Base-by-base conservation (phyloP, 352 stramenopile genomes). In the Blastocystis hominis region DNA sequence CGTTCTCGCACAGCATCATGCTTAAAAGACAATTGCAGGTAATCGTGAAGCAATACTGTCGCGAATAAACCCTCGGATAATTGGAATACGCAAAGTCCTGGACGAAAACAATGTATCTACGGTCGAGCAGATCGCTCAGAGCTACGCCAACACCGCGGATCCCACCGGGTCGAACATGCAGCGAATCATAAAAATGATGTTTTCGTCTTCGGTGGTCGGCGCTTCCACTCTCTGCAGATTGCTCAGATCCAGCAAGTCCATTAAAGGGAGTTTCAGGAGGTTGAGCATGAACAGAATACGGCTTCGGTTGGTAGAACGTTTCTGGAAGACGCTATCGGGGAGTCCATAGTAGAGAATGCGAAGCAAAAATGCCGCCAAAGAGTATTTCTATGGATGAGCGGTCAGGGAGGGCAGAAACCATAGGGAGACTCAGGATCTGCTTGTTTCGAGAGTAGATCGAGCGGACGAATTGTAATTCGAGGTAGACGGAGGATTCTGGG, bases 61-160 rank as follows among this genome's bases (percentile, higher is more conserved):
- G 55, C 17, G 72, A 84, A 15, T 69, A 84, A 2, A 84, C 72
- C 15, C 36, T 50, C 4, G 72, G 47, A 34, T 54, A 66, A 24
- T 64, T 55, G 0, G 42, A 68, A 4, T 84, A 84, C n/a, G 72
- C 47, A 42, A 47, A 84, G 7, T 47, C 30, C 38, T 84, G 72
- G 2, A n/a, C 53, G 20, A 84, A 66, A 44, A 84, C 50, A n/a
- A 84, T 84, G 36, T 69, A 84, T 63, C 72, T 84, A 66, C 20
- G 34, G 13, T 40, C 4, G 44, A 69, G 10, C 1, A 50, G 7
- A 7, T 34, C 9, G 3, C 0, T 17, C 17, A 46, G 34, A 47
- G 7, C 24, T 46, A 84, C 72, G 53, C 44, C 24, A 84, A 30
- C 20, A 84, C 68, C 7, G 66, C 44, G 46, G 47, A 24, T 34